Evolutionary conservation across 1,284 basidiomycete genomes (phyloP), one percentile per base, ranked within the genome.

Genomic region (Sphaerobolus stellatus): DNA sequence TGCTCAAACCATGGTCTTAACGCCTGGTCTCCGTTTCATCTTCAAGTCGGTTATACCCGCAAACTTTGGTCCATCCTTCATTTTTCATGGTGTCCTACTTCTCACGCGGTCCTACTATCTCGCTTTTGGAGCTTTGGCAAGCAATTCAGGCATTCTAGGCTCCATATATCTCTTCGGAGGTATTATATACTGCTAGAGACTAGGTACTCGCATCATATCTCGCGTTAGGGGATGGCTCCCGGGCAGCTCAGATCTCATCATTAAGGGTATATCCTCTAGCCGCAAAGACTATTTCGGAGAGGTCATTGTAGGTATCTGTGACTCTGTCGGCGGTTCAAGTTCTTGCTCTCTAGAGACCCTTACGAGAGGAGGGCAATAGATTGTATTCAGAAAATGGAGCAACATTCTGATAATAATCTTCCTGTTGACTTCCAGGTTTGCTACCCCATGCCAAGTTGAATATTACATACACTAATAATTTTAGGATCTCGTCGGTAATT

Each of bases 201-300:
- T n/a, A n/a, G n/a, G n/a, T n/a, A n/a, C n/a, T n/a, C 50, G 50
- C 18, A 71, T 69, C 2, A 80, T 86, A 48, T 79, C 81, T 3
- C 70, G 75, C 25, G 79, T 87, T 16, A 69, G 77, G 20, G 87
- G 86, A 5, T 81, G 77, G 69, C 86, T 84, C 83, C 85, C 84
- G 5, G 87, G 87, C 18, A 88, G 88, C 64, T 71, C 88, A 58
- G 86, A 89, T 64, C 65, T 88, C 36, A 72, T 88, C 52, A 64
- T 85, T 34, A 70, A 56, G 76, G 76, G 85, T 71, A 73, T 78
- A 61, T 71, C 72, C 25, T 76, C 78, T 1, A 78, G 81, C 66
- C 76, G 78, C 61, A 79, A 74, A 24, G 77, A 74, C 56, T 88
- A 88, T 62, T 71, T 84, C 11, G 74, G 80, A 38, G 80, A 84